These are phyloP conservation scores for Saccharomyces hybrid DNA, from an alignment of 1,139 yeast species.

Conservation along the genomic window DNA sequence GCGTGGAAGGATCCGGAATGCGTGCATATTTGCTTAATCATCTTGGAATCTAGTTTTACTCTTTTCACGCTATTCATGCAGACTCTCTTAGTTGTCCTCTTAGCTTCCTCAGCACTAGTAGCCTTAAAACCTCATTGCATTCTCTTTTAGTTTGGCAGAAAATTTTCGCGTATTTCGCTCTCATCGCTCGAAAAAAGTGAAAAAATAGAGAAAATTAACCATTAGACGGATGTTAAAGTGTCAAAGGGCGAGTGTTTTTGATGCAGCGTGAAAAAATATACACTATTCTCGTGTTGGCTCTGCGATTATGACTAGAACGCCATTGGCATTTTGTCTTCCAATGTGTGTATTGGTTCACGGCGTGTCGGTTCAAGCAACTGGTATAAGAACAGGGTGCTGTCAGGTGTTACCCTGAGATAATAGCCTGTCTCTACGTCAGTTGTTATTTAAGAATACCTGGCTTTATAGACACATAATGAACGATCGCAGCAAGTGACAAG, in stretches of 20 bases:
- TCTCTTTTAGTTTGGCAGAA: not conserved
- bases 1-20: constrained; percentile 96
- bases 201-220: not conserved
- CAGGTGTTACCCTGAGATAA: not conserved
- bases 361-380: not conserved
- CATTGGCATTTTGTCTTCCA: not conserved
- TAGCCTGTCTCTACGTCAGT: not conserved
- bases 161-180: not conserved
- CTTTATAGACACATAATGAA: not conserved
- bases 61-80: constrained; percentile 16
- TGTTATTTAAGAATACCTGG: not conserved
- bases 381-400: not conserved
- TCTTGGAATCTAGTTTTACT: constrained; percentile 17
- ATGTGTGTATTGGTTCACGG: not conserved
- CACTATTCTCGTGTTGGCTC: not conserved
- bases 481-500: not conserved
- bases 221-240: not conserved
- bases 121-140: not conserved
- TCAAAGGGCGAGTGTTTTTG: not conserved
- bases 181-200: not conserved
- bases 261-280: not conserved
- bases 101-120: not conserved
- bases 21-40: constrained; percentile 58
- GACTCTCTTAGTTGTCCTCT: not conserved
- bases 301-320: not conserved